A percentile compares a stretch with the other conserved stretches of the same genome.
These are phyloP conservation scores for Syzygium jambos DNA, from an alignment of 345 rosid species.

Conservation along the genomic window DNA sequence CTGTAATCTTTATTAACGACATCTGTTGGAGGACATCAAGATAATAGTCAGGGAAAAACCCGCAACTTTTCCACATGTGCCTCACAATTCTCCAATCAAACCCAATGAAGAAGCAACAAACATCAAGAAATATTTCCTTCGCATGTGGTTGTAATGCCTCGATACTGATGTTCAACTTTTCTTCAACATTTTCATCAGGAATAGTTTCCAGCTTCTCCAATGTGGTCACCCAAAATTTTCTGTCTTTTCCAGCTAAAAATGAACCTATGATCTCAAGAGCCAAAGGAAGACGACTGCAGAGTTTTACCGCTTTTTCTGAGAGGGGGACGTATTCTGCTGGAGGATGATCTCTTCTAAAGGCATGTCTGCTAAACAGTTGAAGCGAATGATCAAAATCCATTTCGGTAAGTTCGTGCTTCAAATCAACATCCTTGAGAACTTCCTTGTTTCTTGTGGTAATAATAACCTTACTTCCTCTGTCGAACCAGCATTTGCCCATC, in stretches of 20 bases:
- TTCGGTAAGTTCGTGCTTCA: neutral
- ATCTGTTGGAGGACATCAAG: neutral
- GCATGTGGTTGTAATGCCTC: neutral
- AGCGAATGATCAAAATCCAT: neutral
- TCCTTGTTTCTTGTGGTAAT: neutral
- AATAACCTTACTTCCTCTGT: neutral
- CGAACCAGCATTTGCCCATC: neutral
- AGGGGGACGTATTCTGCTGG: neutral
- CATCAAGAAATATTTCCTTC: neutral
- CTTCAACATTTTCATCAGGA: neutral
- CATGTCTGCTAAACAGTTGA: neutral
- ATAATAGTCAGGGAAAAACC: neutral
- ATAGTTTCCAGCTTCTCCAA: neutral
- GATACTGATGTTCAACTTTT: fast-evolving
- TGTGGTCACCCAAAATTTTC: fast-evolving
- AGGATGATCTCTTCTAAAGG: neutral
- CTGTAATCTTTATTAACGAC: neutral
- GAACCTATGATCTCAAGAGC: neutral
- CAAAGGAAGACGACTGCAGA: neutral
- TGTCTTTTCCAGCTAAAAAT: neutral
- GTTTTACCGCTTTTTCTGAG: neutral
- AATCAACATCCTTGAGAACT: neutral
- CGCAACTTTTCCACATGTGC: neutral
- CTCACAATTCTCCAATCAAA: neutral
- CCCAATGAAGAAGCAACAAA: neutral